Evolutionary conservation across 371 early-diverging fungal species (phyloP), one percentile per base, ranked within the genome.

Genomic region (Apophysomyces ossiformis): DNA sequence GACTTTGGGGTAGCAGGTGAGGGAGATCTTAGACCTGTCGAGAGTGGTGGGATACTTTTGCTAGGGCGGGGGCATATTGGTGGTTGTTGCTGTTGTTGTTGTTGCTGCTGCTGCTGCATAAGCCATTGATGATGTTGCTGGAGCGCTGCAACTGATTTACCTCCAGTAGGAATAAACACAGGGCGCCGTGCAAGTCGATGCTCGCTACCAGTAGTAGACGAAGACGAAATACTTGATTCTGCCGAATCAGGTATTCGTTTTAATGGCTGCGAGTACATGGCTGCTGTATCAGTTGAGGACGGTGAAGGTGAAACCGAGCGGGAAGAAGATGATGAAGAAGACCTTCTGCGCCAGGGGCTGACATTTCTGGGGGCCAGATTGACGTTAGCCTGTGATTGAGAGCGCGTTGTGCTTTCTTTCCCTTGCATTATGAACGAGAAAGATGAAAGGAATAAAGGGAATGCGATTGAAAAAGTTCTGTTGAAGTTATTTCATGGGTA

Each of bases 61-160:
- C 21, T 50, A 21, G 21, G 5, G n/a, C 54, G 54, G 9, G 54
- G 54, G 21, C 54, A 4, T 45, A n/a, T 18, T 13, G 46, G 1
- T 45, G 46, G 46, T 45, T 45, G 13, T 45, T n/a, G n/a, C 21
- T 50, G n/a, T 37, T 59, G 60, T 6, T 59, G 58, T 56, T 68
- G 68, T 8, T 65, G 58, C 18, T 66, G 66, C 35, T 78, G 73
- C 38, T 77, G 77, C 26, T 75, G 76, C 72, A 71, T 70, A 0
- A 74, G 60, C 70, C 72, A 73, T 69, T 80, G 72, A 57, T 77
- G 75, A 5, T 73, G 77, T 46, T 76, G 76, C 50, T 81, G 78
- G 38, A 81, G 67, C 7, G 71, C 72, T 57, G 81, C 81, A 0
- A 81, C 81, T 1, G 76, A 74, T 57, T 77, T 77, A 7, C 75